Evolutionary conservation across 495 filamentous ascomycete genomes (phyloP), one percentile per base, ranked within the genome.

Genomic region (Podospora australis): DNA sequence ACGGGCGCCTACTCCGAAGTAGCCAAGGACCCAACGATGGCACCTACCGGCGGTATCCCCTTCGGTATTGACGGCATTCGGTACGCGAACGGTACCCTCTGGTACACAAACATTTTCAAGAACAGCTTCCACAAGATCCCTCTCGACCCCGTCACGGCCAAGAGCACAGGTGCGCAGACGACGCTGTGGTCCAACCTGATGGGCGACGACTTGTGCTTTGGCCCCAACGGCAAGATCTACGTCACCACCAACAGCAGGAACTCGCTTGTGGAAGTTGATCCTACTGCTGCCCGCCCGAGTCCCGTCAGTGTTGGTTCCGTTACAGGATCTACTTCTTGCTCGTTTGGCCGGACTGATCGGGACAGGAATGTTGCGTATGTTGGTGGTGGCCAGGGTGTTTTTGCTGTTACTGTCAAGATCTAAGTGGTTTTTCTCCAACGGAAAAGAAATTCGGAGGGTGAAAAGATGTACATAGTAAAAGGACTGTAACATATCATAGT

Each of bases 31-130:
- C 35, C 64, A 1, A 69, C 67, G 40, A 71, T 70, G 65, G 55
- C 56, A 0, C 62, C 69, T 4, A 54, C 65, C 26, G 64, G 60
- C 46, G 24, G 38, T 49, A 54, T 71, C 64, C 34, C 66, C 57
- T 60, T 61, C 44, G 55, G 65, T 49, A 61, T 67, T 50, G 62
- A 65, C 53, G 58, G 66, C n/a, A 56, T 69, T 41, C 59, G 60
- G 39, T 65, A 66, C 50, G 26, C 47, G 4, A 56, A 68, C 42
- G 58, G 61, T 22, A 52, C 53, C 8, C 48, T 72, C 1, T 72
- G 58, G 55, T 72, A 69, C 59, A 72, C 70, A 38, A 72, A 72
- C 52, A 66, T 72, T 54, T 69, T 69, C 53, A 60, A 55, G 52
- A 72, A 71, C 56, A 64, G 50, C 23, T 67, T 72, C 50, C 59